phyloP scores from a whole-genome alignment of 768 basidiomycete species.

The Asterophora parasitica region DNA sequence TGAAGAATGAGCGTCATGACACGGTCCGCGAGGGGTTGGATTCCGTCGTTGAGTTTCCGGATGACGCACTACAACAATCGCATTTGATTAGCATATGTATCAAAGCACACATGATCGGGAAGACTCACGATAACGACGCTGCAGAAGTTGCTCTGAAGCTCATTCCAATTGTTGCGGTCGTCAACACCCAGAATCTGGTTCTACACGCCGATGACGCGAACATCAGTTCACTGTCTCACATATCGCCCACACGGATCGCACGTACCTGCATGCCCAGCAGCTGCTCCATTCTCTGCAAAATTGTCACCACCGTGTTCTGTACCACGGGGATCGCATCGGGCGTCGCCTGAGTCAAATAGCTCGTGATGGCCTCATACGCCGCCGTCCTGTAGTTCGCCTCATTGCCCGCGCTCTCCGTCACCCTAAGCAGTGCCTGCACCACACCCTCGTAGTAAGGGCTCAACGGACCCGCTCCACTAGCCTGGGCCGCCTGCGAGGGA shows the following conservation, averaged over 20 bases:
- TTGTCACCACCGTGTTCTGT: constrained; percentile 73
- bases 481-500: constrained; percentile 40
- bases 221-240: too few species aligned
- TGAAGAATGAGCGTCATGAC: constrained; percentile 91
- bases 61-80: constrained; percentile 58
- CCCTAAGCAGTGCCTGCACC: constrained; percentile 73
- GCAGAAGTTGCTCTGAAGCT: constrained; percentile 93
- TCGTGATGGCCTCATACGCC: constrained; percentile 92
- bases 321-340: constrained; percentile 77
- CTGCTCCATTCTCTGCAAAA: constrained; percentile 89
- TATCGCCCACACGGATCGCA: neutral
- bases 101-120: neutral
- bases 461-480: constrained; percentile 45
- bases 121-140: constrained; percentile 76
- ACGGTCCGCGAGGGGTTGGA: constrained; percentile 85
- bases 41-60: constrained; percentile 76
- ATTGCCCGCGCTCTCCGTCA: constrained; percentile 84
- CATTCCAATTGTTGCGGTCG: constrained; percentile 98
- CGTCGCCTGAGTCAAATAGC: constrained; percentile 78
- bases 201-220: constrained; percentile 27
- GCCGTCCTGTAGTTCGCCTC: constrained; percentile 92
- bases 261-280: constrained; percentile 77
- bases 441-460: constrained; percentile 89
- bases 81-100: neutral
- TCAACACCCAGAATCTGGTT: constrained; percentile 93